phyloP scores from a whole-genome alignment of 192 early-diverging fungal genomes.

The Funneliformis mosseae region DNA sequence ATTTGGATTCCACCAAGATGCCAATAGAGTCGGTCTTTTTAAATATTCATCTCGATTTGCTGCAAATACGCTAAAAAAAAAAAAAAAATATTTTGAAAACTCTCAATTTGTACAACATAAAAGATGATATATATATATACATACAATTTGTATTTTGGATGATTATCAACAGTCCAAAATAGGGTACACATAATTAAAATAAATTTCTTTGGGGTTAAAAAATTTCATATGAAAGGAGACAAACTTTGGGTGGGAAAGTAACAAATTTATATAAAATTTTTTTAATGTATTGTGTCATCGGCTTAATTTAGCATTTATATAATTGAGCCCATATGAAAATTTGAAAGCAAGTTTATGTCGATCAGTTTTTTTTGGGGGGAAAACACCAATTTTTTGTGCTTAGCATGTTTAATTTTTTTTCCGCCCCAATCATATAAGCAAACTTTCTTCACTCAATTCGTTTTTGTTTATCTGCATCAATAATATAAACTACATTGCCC shows the following conservation, averaged over 20 bases:
- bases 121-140: not conserved
- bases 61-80: constrained; percentile 40
- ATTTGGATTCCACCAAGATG: constrained; percentile 44
- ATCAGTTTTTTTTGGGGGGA: not conserved
- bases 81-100: not conserved
- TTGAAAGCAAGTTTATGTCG: not conserved
- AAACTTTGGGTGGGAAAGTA: not conserved
- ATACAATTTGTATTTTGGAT: constrained; percentile 48
- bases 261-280: not conserved
- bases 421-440: no score
- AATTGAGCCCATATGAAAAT: not conserved
- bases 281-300: not conserved
- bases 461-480: no score
- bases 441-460: no score
- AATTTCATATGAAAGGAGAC: not conserved
- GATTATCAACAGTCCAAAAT: constrained; percentile 44
- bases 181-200: constrained; percentile 45
- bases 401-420: no score
- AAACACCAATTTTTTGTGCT: not conserved
- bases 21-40: constrained; percentile 38
- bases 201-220: not conserved
- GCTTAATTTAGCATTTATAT: no score
- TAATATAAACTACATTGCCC: no score
- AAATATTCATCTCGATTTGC: constrained; percentile 51
- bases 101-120: not conserved